These are phyloP conservation scores for Dendrostoma leiphaemia DNA, from an alignment of 2,329 filamentous ascomycete species.

Conservation along the genomic window DNA sequence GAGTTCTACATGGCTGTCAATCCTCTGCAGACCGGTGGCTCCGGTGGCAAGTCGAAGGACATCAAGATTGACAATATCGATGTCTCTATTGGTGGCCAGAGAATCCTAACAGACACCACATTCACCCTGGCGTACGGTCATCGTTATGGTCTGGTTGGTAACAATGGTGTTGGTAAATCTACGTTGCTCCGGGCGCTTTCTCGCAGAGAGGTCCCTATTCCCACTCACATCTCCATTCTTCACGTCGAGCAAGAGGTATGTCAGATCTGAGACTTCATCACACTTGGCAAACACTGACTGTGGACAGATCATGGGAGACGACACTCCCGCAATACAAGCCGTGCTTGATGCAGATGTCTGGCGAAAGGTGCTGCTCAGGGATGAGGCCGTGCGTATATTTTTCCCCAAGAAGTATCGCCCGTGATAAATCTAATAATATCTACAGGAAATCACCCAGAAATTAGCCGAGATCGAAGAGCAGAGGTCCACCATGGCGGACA, in stretches of 20 bases:
- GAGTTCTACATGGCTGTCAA: conserved; percentile 99
- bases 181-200: conserved; percentile 91
- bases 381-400: conserved; percentile 89
- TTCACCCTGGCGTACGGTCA: conserved; percentile 89
- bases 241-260: conserved; percentile 95
- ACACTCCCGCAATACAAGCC: conserved; percentile 90
- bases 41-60: conserved; percentile 90
- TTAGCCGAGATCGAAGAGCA: conserved; percentile 76
- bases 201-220: conserved; percentile 89
- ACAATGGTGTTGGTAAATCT: conserved; percentile 98
- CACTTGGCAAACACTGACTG: not conserved
- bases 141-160: conserved; percentile 94
- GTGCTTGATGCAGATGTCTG: conserved; percentile 97
- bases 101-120: conserved; percentile 88
- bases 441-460: conserved; percentile 72
- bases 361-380: conserved; percentile 89
- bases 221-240: conserved; percentile 96
- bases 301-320: conserved; percentile 80
- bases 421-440: conserved; percentile 30
- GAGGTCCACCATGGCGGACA: conserved; percentile 80
- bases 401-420: conserved; percentile 39
- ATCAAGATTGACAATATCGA: conserved; percentile 98
- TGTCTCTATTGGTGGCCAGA: conserved; percentile 82
- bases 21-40: conserved; percentile 78
- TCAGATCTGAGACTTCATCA: not conserved